Evolutionary conservation across 2,329 filamentous ascomycete species (phyloP).

Genomic region (Capronia epimyces): DNA sequence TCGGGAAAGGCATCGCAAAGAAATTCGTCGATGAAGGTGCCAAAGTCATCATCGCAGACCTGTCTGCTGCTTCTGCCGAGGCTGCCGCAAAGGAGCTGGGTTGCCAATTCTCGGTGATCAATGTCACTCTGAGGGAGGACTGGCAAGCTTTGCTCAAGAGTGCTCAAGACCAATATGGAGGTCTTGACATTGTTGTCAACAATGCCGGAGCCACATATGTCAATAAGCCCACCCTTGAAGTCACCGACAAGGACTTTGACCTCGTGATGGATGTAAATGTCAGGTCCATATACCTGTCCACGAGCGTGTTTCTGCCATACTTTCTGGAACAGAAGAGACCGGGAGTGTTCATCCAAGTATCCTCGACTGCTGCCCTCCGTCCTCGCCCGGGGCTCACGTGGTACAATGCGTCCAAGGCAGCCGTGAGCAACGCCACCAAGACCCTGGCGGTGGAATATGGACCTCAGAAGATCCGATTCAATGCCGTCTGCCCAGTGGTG

Average conservation of each 20-base stretch:
- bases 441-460: conserved; percentile 69
- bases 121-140: conserved; percentile 24
- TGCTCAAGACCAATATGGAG: conserved; percentile 40
- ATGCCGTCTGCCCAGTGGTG: conserved; percentile 64
- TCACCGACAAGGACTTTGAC: conserved; percentile 45
- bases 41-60: conserved; percentile 34
- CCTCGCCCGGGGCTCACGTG: conserved; percentile 24
- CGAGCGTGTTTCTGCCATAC: conserved; percentile 23
- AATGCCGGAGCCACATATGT: conserved; percentile 48
- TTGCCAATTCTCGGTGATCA: conserved; percentile 16
- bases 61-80: conserved; percentile 17
- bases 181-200: conserved; percentile 49
- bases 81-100: conserved; percentile 21
- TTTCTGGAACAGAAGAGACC: conserved; percentile 22
- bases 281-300: conserved; percentile 24
- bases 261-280: conserved; percentile 45
- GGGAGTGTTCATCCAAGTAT: conserved; percentile 23
- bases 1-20: conserved; percentile 38
- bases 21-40: conserved; percentile 37
- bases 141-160: conserved; percentile 37
- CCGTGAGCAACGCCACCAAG: conserved; percentile 59
- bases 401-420: conserved; percentile 60
- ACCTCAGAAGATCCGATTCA: conserved; percentile 65
- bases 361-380: conserved; percentile 23
- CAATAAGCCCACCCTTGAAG: conserved; percentile 38